Evolutionary conservation across 208 protist species (phyloP).

Genomic region (Wallacemonas sp.): DNA sequence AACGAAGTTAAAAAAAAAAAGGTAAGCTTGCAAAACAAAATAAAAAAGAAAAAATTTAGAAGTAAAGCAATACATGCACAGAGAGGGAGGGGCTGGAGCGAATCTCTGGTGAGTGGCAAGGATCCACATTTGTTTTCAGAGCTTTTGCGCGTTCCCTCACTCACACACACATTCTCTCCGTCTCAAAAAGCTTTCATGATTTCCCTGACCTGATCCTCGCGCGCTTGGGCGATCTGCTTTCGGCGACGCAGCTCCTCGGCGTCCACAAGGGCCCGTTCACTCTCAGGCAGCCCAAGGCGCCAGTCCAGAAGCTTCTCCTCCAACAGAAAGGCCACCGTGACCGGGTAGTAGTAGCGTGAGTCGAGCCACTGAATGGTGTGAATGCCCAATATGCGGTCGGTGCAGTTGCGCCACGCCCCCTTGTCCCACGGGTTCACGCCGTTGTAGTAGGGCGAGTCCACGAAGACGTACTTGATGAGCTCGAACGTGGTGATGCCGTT

Average conservation of each 20-base stretch:
- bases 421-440: slow-evolving; percentile 50
- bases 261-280: slow-evolving; percentile 33
- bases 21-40: background rate
- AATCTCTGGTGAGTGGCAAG: no score
- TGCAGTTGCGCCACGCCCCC: slow-evolving; percentile 24
- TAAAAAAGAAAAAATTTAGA: background rate
- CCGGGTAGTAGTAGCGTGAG: slow-evolving; percentile 46
- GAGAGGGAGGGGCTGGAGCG: no score
- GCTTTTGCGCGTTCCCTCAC: no score
- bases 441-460: slow-evolving; percentile 31
- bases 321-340: slow-evolving; percentile 40
- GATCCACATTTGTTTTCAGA: no score
- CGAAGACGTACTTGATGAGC: slow-evolving; percentile 34
- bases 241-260: slow-evolving; percentile 15
- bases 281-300: slow-evolving; percentile 32
- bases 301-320: slow-evolving; percentile 43
- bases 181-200: no score
- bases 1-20: background rate
- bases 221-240: slow-evolving; percentile 14
- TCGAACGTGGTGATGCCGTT: slow-evolving; percentile 49
- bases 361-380: slow-evolving; percentile 28
- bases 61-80: no score
- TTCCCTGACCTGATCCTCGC: slow-evolving; percentile 19
- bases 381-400: background rate
- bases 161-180: no score